Base-by-base conservation (phyloP, 2,329 filamentous ascomycete genomes). In the Tricladium varicosporioides region DNA sequence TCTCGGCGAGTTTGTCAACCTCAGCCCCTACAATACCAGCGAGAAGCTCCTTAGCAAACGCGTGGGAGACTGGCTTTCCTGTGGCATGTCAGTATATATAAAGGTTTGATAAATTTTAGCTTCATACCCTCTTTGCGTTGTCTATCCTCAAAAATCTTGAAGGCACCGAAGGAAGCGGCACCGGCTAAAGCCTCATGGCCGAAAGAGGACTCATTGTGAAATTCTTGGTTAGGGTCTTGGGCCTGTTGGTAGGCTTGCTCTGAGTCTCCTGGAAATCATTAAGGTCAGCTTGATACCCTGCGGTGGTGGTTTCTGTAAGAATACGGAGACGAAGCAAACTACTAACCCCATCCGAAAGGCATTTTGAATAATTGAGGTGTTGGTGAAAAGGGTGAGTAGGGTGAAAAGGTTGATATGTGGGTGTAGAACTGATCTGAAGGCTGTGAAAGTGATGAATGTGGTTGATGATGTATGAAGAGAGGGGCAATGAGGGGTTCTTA, bases 81-180 rank as follows among this genome's bases (percentile, higher is more conserved):
- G 54, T 42, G 19, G 16, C 51, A 33, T 53, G 40, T 27, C 18
- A 50, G 18, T 16, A 33, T 42, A 33, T 42, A 5, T 11, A 13
- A 11, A 46, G 11, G 1, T 14, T 40, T 10, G 36, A 40, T 10
- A n/a, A 11, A 40, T 4, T 10, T 4, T 11, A 40, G 3, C 36
- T 5, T 40, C 36, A 22, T 76, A 85, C 86, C 89, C 71, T 89
- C 78, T 56, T 75, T 78, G 68, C 87, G 86, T 76, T 92, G 87
- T 67, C 82, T 78, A 72, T 92, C 86, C 75, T 92, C 89, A 67
- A 86, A 92, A 18, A 86, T 77, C 79, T 91, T 91, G 82, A 93
- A 88, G 67, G 85, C 90, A 62, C 84, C 86, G 70, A 93, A 93
- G 60, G 87, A 84, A 57, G 89, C 89, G 57, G 85, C 90, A 61